phyloP scores from a whole-genome alignment of 2,329 filamentous ascomycete species.

The Aspergillus cejpii region DNA sequence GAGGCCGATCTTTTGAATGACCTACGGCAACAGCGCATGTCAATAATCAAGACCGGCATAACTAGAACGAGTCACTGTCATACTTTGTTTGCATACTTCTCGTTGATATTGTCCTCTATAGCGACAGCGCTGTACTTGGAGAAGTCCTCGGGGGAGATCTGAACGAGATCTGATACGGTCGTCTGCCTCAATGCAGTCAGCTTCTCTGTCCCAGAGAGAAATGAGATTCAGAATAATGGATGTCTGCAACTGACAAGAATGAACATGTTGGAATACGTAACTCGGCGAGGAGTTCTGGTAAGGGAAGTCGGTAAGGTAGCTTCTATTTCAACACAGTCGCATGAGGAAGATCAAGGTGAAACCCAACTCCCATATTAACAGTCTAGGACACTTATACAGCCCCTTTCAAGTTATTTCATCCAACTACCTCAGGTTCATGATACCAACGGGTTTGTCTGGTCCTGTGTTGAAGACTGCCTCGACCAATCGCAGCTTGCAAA shows the following conservation, averaged over 20 bases:
- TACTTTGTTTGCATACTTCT: constrained; percentile 92
- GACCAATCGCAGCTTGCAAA: constrained; percentile 19
- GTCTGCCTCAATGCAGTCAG: constrained; percentile 51
- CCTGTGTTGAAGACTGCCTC: constrained; percentile 1
- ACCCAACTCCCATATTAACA: constrained; percentile 15
- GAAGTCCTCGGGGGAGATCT: constrained; percentile 85
- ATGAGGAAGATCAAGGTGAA: constrained; percentile 3
- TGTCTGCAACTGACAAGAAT: constrained; percentile 41
- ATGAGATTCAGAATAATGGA: constrained; percentile 15
- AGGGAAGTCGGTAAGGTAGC: background rate
- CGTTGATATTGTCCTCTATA: constrained; percentile 94
- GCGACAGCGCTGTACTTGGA: constrained; percentile 70
- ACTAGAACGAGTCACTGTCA: constrained; percentile 2
- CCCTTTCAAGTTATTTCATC: constrained; percentile 1
- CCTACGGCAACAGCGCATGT: constrained; percentile 39
- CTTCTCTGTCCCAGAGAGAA: background rate
- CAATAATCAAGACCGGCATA: background rate
- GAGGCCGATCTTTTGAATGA: constrained; percentile 88
- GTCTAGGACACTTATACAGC: constrained; percentile 1
- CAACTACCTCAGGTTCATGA: constrained; percentile 2
- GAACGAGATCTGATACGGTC: constrained; percentile 87
- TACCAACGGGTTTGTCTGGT: constrained; percentile 4
- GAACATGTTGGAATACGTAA: constrained; percentile 38
- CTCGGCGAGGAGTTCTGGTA: constrained; percentile 1
- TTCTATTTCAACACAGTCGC: constrained; percentile 11